Conservation (phyloP, 331 rosid species). For the Stylosanthes scabra region DNA sequence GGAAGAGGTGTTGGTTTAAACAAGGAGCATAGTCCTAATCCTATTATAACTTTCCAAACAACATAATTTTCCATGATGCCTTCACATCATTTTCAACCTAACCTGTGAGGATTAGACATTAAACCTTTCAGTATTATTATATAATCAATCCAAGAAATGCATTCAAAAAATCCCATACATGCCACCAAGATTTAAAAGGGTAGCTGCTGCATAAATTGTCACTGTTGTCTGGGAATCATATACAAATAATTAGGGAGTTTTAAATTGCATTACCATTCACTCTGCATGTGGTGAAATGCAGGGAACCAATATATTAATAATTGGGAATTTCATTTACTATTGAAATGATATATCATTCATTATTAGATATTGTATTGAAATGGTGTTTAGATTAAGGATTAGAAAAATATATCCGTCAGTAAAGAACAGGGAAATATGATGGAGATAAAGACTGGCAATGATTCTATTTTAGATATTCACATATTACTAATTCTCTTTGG, state of each 20-base stretch:
- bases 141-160: constrained; percentile 8
- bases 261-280: too few species aligned
- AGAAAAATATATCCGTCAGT: too few species aligned
- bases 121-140: neutral
- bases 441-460: neutral
- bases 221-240: neutral
- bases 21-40: neutral
- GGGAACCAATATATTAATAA: too few species aligned
- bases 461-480: neutral
- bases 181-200: constrained; percentile 6
- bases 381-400: too few species aligned
- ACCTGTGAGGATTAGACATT: constrained; percentile 8
- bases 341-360: too few species aligned
- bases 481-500: neutral
- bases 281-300: too few species aligned
- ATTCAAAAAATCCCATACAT: constrained; percentile 7
- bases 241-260: too few species aligned
- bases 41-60: constrained; percentile 12
- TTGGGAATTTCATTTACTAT: too few species aligned
- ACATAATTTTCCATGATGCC: constrained; percentile 15
- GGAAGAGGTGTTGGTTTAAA: neutral
- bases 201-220: neutral
- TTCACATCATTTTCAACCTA: constrained; percentile 16
- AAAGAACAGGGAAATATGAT: neutral
- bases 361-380: too few species aligned